Conservation (phyloP, 1,284 basidiomycete species). For the Puccinia coronata region DNA sequence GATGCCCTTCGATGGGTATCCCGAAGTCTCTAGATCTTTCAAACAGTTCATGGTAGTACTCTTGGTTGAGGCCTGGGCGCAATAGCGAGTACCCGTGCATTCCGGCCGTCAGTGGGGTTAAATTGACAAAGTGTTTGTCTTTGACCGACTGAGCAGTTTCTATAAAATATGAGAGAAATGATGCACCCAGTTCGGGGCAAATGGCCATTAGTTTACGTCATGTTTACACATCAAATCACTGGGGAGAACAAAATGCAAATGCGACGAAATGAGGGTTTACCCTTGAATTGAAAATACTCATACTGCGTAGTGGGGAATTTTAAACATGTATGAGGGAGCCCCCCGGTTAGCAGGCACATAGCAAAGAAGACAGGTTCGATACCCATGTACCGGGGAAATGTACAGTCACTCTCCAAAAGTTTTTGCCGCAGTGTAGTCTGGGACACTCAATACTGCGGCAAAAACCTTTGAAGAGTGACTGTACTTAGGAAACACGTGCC, state of each 20-base stretch:
- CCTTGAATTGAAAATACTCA: slow-evolving; percentile 50
- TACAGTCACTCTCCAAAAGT: too few species aligned
- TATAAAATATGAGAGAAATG: slow-evolving; percentile 55
- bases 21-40: slow-evolving; percentile 74
- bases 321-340: neutral
- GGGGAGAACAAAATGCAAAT: neutral
- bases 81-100: slow-evolving; percentile 62
- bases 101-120: slow-evolving; percentile 82
- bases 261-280: slow-evolving; percentile 1
- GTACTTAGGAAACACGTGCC: slow-evolving; percentile 53
- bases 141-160: slow-evolving; percentile 75
- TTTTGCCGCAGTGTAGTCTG: too few species aligned
- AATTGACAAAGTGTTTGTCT: slow-evolving; percentile 74
- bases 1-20: slow-evolving; percentile 85
- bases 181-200: neutral
- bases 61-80: slow-evolving; percentile 68
- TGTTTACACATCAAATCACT: neutral
- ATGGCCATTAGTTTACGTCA: neutral
- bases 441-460: too few species aligned
- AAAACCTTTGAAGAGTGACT: slow-evolving; percentile 61
- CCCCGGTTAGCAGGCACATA: neutral
- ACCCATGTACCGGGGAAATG: neutral
- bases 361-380: neutral
- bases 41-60: slow-evolving; percentile 86
- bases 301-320: slow-evolving; percentile 13